phyloP scores from a whole-genome alignment of 768 basidiomycete genomes.

The Filobasidium floriforme region DNA sequence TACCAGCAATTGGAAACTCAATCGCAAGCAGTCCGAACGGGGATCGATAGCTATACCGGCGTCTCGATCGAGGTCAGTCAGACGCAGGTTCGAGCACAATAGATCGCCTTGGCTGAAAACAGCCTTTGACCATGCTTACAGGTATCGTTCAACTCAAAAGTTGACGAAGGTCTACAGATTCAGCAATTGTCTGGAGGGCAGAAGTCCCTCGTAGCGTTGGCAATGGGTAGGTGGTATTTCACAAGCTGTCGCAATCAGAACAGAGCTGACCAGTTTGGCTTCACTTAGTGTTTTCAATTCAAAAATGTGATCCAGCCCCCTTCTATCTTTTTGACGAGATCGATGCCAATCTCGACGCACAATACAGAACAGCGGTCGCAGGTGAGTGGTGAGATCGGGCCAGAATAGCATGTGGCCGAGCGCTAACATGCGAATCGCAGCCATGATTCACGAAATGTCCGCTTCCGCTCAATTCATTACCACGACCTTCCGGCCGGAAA shows the following conservation, averaged over 20 bases:
- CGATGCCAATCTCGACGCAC: slow-evolving; percentile 94
- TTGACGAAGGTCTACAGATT: slow-evolving; percentile 90
- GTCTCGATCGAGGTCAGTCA: slow-evolving; percentile 76
- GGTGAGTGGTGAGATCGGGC: slow-evolving; percentile 51
- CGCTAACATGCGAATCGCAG: slow-evolving; percentile 42
- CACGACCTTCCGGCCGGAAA: slow-evolving; percentile 95
- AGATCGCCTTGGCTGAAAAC: background rate
- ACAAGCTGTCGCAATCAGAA: slow-evolving; percentile 12
- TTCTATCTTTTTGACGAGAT: slow-evolving; percentile 99
- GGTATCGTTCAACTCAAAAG: slow-evolving; percentile 99
- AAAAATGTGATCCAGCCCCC: slow-evolving; percentile 97
- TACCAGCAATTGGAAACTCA: slow-evolving; percentile 13
- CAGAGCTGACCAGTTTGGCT: slow-evolving; percentile 3
- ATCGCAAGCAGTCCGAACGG: slow-evolving; percentile 20
- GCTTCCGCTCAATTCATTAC: slow-evolving; percentile 90
- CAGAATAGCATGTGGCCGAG: background rate
- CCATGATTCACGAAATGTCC: slow-evolving; percentile 89
- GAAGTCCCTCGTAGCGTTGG: slow-evolving; percentile 91
- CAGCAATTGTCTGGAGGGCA: slow-evolving; percentile 97
- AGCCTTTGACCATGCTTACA: slow-evolving; percentile 33
- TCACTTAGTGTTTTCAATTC: slow-evolving; percentile 81
- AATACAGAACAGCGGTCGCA: slow-evolving; percentile 94
- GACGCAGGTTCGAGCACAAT: background rate
- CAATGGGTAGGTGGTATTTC: slow-evolving; percentile 57
- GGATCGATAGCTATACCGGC: slow-evolving; percentile 89